Conservation (phyloP, 2,329 filamentous ascomycete species). For the Diaporthe destruens region DNA sequence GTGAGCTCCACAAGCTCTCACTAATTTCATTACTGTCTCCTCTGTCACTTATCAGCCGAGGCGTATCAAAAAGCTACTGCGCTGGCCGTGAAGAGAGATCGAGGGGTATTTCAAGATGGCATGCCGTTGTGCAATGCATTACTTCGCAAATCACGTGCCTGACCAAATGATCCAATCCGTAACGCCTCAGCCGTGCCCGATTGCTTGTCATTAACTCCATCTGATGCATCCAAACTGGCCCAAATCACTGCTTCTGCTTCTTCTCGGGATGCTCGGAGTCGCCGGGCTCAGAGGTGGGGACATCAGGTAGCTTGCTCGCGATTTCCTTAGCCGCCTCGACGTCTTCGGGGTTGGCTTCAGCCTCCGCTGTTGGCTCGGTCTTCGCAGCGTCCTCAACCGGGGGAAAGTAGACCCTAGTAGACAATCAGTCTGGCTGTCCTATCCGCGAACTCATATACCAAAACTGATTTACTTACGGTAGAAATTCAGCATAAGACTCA, state of each 20-base stretch:
- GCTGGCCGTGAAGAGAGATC: not conserved
- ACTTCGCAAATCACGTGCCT: not conserved
- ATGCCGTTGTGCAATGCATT: slow-evolving; percentile 16
- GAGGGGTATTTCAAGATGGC: slow-evolving; percentile 35
- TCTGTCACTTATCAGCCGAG: not conserved
- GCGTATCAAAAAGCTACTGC: not conserved
- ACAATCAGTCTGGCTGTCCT: not conserved
- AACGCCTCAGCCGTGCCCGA: slow-evolving; percentile 17
- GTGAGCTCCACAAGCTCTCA: not conserved
- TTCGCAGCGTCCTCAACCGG: slow-evolving; percentile 44
- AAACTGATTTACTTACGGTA: slow-evolving; percentile 74
- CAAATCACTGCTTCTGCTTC: slow-evolving; percentile 45
- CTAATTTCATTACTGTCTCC: not conserved
- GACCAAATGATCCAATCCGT: slow-evolving; percentile 8
- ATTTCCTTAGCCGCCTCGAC: slow-evolving; percentile 45
- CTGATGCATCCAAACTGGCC: slow-evolving; percentile 15
- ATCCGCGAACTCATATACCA: accelerated
- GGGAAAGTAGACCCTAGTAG: slow-evolving; percentile 48
- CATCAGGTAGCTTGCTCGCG: slow-evolving; percentile 47
- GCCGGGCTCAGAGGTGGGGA: slow-evolving; percentile 47
- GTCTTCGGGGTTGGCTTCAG: slow-evolving; percentile 30
- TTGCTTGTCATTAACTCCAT: slow-evolving; percentile 31
- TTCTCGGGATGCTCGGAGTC: slow-evolving; percentile 45
- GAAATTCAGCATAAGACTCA: slow-evolving; percentile 73
- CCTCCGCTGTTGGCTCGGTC: slow-evolving; percentile 19